Percentiles rank a stretch among this genome's conserved stretches.
Conservation (phyloP, 441 rosid genomes). For the Geranium incanum region DNA sequence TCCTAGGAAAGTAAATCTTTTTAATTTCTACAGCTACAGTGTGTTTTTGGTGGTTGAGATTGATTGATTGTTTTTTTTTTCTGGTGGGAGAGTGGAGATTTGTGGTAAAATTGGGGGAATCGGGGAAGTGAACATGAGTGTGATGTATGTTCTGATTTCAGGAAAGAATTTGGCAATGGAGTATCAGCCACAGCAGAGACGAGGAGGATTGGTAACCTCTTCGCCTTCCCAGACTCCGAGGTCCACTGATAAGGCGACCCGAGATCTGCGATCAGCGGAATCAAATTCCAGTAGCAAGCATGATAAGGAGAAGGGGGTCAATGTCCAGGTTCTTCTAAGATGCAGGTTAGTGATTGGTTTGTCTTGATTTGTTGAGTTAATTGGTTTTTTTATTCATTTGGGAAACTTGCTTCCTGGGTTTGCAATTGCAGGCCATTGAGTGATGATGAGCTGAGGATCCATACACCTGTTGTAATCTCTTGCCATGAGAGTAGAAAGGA, state of each 20-base stretch:
- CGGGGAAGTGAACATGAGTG: not conserved
- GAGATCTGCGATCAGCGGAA: constrained; percentile 79
- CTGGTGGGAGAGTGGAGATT: constrained; percentile 22
- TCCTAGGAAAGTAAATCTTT: not conserved
- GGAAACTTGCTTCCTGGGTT: no score
- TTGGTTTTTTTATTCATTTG: no score
- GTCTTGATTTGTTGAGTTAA: not conserved
- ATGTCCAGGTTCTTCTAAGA: no score
- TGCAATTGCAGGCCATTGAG: constrained; percentile 57
- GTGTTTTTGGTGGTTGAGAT: not conserved
- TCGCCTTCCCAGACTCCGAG: constrained; percentile 92
- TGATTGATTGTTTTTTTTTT: no score
- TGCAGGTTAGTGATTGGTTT: not conserved
- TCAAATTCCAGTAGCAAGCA: constrained; percentile 54
- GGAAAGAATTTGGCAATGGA: constrained; percentile 22
- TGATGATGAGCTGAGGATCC: constrained; percentile 66
- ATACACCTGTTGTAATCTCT: constrained; percentile 75
- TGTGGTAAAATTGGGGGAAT: not conserved
- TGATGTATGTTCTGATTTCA: constrained; percentile 7
- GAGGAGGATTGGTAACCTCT: constrained; percentile 52
- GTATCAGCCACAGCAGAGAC: constrained; percentile 6
- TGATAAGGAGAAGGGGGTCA: constrained; percentile 32
- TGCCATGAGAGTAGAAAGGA: constrained; percentile 83
- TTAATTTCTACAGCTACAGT: not conserved
- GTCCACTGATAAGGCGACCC: constrained; percentile 64